A percentile compares a stretch with the other conserved stretches of the same genome.
Conservation (phyloP, 1,139 yeast genomes). For the Sugiyamaella paludigena region DNA sequence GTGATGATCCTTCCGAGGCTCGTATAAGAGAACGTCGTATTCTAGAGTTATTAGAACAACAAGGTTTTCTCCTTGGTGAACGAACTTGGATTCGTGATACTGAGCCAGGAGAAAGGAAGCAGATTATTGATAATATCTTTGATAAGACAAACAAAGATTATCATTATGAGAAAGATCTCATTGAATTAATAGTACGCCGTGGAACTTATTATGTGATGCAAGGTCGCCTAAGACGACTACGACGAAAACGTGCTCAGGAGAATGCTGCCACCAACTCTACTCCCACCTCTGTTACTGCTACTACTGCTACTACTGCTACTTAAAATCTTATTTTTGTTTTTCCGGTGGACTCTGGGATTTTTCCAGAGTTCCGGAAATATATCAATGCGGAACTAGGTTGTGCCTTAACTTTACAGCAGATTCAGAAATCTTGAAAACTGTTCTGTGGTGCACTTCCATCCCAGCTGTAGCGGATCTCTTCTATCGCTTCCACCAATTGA, state of each 20-base stretch:
- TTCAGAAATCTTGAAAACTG: too few species aligned
- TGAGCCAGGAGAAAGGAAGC: slow-evolving; percentile 48
- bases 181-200: slow-evolving; percentile 71
- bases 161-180: slow-evolving; percentile 50
- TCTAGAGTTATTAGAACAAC: slow-evolving; percentile 54
- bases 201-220: slow-evolving; percentile 83
- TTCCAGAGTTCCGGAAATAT: too few species aligned
- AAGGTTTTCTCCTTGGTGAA: slow-evolving; percentile 68
- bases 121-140: slow-evolving; percentile 51
- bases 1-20: slow-evolving; percentile 54
- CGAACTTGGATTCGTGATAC: slow-evolving; percentile 84
- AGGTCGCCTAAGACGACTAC: slow-evolving; percentile 65
- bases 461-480: too few species aligned
- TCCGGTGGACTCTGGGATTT: background rate
- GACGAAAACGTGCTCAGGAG: slow-evolving; percentile 36
- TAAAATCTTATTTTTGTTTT: background rate
- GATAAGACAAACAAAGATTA: slow-evolving; percentile 48
- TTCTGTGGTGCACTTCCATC: too few species aligned
- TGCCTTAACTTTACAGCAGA: too few species aligned
- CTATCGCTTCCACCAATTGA: too few species aligned
- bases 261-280: background rate
- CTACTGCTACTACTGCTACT: background rate
- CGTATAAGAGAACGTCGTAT: slow-evolving; percentile 59
- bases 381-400: too few species aligned
- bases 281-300: background rate